A percentile compares a stretch with the other conserved stretches of the same genome.
Evolutionary conservation across 768 basidiomycete species (phyloP).

Genomic region (Mycena pura): DNA sequence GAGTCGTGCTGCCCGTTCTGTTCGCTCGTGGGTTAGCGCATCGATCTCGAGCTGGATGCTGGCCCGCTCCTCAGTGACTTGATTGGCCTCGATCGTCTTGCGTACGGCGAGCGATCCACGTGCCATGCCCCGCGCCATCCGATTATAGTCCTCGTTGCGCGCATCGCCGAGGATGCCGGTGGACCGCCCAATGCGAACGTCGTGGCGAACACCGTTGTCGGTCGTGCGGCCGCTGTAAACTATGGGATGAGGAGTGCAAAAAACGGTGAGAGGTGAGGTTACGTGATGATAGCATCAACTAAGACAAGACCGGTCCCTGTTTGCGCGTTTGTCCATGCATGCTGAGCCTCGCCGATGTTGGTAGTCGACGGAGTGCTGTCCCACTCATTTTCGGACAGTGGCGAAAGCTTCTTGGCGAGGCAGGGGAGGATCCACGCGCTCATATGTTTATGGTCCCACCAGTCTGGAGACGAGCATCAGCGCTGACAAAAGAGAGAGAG

Average conservation of each 20-base stretch:
- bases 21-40: too few species aligned
- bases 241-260: too few species aligned
- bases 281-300: slow-evolving; percentile 26
- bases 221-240: too few species aligned
- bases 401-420: slow-evolving; percentile 28
- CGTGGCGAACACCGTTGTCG: too few species aligned
- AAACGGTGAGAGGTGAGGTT: too few species aligned
- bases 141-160: slow-evolving; percentile 1
- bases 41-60: not conserved
- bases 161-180: slow-evolving; percentile 19
- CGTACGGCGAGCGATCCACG: not conserved
- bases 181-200: too few species aligned
- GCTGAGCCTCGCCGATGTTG: slow-evolving; percentile 27
- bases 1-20: too few species aligned
- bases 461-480: not conserved
- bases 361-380: slow-evolving; percentile 27
- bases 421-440: slow-evolving; percentile 5
- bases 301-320: slow-evolving; percentile 24
- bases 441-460: slow-evolving; percentile 6
- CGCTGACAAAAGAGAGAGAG: not conserved
- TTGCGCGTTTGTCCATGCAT: slow-evolving; percentile 28
- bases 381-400: slow-evolving; percentile 21
- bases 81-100: not conserved
- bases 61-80: not conserved
- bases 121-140: not conserved